Base-by-base conservation (phyloP, 2,329 filamentous ascomycete genomes). In the Trichothecium roseum region DNA sequence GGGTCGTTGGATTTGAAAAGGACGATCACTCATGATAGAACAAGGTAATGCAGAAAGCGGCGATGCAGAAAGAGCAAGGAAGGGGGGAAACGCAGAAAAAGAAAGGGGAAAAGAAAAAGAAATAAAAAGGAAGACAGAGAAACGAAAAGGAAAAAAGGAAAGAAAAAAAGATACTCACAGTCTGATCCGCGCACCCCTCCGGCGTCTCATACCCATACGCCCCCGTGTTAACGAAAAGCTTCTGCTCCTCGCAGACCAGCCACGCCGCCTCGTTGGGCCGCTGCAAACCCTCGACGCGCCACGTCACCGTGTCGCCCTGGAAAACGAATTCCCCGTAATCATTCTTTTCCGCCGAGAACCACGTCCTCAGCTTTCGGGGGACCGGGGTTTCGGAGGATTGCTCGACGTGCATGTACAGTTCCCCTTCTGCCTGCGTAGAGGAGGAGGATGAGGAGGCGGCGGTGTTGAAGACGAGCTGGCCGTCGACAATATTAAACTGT, bases 181-280 rank as follows among this genome's bases (percentile, higher is more conserved):
- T 78, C 55, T 77, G 64, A 55, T 78, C 73, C 20, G 62, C 59
- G 54, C 73, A 78, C 3, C 72, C 72, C 4, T 54, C 51, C 1
- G 73, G 73, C 9, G 72, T 78, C 52, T 69, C 55, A 46, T 76
- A 78, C 18, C 55, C 55, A 46, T 77, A 78, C 12, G 68, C 69
- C 1, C 74, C 73, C 37, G 75, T 61, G 45, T 78, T 78, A 46
- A 77, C 63, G 46, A 69, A 76, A 41, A 78, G 43, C 31, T 47
- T 50, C 53, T 72, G 64, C 5, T 59, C 56, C 31, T 55, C 56
- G 42, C 72, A 78, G 35, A 78, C 72, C 42, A 74, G 64, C 71
- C 72, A 78, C 2, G 74, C 73, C 15, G 64, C 68, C 30, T 62
- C 47, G 47, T 78, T 78, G 34, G 70, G 72, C 26, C 73, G 51